Evolutionary conservation across 345 rosid genomes (phyloP).

Genomic region (Populus euphratica): DNA sequence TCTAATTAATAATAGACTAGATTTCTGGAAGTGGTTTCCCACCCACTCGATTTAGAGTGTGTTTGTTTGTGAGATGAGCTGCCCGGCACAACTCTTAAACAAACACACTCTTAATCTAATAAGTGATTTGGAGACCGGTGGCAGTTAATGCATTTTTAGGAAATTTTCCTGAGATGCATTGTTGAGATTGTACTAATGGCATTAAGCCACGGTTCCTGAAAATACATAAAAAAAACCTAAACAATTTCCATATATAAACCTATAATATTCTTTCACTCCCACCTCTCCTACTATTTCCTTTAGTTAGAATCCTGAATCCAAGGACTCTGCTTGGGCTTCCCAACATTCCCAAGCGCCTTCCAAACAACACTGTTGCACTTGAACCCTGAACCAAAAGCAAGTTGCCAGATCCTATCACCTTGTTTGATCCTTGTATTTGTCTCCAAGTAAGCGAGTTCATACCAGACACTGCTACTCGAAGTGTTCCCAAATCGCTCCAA

Average conservation of each 20-base stretch:
- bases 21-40: too few species aligned
- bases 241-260: not conserved
- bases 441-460: conserved; percentile 67
- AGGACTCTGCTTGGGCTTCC: conserved; percentile 39
- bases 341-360: conserved; percentile 47
- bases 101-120: too few species aligned
- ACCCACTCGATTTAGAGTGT: too few species aligned
- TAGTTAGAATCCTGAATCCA: conserved; percentile 35
- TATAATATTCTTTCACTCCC: not conserved
- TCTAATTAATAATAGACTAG: too few species aligned
- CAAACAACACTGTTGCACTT: conserved; percentile 70
- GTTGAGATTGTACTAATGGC: too few species aligned
- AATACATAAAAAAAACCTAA: too few species aligned
- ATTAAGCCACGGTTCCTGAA: too few species aligned
- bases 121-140: too few species aligned
- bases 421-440: conserved; percentile 40
- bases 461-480: conserved; percentile 72
- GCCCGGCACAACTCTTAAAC: too few species aligned
- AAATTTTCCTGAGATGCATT: too few species aligned
- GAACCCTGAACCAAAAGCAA: conserved; percentile 65
- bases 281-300: not conserved
- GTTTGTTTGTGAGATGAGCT: too few species aligned
- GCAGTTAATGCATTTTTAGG: too few species aligned
- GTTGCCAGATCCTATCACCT: conserved; percentile 59
- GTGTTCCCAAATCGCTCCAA: conserved; percentile 66